Conservation (phyloP, 106 monocot species). For the Phalaenopsis aphrodite region DNA sequence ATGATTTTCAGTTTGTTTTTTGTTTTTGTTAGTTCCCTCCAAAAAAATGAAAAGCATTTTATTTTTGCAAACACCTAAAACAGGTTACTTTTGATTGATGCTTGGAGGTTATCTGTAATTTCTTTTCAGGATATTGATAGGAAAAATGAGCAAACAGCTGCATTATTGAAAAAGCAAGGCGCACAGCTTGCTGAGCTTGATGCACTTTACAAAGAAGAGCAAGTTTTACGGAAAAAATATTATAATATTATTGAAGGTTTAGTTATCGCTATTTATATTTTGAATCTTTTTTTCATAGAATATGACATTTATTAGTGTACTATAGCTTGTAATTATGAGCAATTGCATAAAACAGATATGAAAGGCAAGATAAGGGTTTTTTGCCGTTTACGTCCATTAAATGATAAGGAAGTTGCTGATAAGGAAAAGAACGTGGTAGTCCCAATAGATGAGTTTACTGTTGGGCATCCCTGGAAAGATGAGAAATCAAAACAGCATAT, state of each 20-base stretch:
- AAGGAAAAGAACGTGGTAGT: slow-evolving; percentile 46
- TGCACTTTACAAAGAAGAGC: slow-evolving; percentile 89
- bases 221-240: slow-evolving; percentile 80
- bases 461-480: slow-evolving; percentile 96
- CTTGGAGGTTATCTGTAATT: not conserved
- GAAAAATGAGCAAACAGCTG: slow-evolving; percentile 92
- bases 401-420: slow-evolving; percentile 64
- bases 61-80: not conserved
- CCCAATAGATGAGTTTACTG: slow-evolving; percentile 77
- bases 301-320: not conserved
- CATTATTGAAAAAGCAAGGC: slow-evolving; percentile 84
- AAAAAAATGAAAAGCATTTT: not conserved
- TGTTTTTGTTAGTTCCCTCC: not conserved
- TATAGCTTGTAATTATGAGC: not conserved
- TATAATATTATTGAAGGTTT: slow-evolving; percentile 98
- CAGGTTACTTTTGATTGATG: not conserved
- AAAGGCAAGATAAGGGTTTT: slow-evolving; percentile 97
- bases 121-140: slow-evolving; percentile 81
- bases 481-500: slow-evolving; percentile 88
- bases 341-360: slow-evolving; percentile 59
- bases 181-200: slow-evolving; percentile 78
- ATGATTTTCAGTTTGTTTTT: not conserved
- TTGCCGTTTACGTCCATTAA: slow-evolving; percentile 82
- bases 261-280: not conserved
- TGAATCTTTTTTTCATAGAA: not conserved